Evolutionary conservation across 768 basidiomycete species (phyloP).

Genomic region (Boletus vinaceobasis): DNA sequence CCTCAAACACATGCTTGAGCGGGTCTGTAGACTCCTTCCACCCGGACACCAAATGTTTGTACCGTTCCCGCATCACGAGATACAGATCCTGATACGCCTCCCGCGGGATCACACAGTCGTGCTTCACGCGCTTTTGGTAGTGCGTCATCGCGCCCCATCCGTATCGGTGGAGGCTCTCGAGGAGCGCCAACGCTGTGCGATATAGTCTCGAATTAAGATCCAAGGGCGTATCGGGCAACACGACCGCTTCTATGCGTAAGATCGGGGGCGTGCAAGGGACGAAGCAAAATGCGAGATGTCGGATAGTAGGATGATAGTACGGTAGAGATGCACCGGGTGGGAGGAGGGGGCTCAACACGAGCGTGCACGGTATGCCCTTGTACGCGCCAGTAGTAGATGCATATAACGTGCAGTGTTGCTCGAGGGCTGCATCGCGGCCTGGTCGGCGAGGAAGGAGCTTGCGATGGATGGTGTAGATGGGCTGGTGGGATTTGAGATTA

Average conservation of each 20-base stretch:
- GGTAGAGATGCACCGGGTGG: conserved; percentile 52
- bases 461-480: conserved; percentile 57
- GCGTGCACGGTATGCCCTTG: conserved; percentile 30
- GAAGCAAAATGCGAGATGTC: conserved; percentile 80
- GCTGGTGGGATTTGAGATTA: conserved; percentile 35
- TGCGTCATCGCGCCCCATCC: conserved; percentile 80
- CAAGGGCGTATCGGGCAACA: conserved; percentile 43
- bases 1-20: conserved; percentile 88
- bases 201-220: conserved; percentile 65
- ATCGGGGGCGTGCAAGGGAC: conserved; percentile 32
- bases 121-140: conserved; percentile 82
- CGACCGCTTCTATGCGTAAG: conserved; percentile 20
- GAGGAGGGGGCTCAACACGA: conserved; percentile 62
- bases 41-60: conserved; percentile 68
- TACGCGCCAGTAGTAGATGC: conserved; percentile 22
- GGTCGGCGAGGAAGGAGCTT: conserved; percentile 76
- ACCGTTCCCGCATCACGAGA: conserved; percentile 77
- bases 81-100: conserved; percentile 90
- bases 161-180: conserved; percentile 83
- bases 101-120: conserved; percentile 74
- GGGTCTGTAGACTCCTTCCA: conserved; percentile 88
- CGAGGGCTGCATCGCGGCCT: conserved; percentile 65
- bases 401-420: conserved; percentile 80
- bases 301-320: conserved; percentile 87
- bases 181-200: conserved; percentile 74